Conservation (phyloP, 2,329 filamentous ascomycete species). For the Apiospora sp. region DNA sequence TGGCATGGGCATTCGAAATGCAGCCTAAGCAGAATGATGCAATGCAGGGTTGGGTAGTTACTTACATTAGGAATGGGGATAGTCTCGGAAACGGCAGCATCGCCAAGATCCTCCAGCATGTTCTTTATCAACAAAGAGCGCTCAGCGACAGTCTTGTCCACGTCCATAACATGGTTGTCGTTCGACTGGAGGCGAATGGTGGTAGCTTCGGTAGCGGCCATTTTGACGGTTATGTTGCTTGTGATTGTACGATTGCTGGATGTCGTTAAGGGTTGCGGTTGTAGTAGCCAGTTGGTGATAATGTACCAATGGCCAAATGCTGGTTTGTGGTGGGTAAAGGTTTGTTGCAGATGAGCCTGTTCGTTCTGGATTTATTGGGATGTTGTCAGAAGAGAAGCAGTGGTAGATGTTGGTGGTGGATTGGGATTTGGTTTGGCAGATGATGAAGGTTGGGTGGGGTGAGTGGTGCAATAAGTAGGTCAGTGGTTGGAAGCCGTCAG, state of each 20-base stretch:
- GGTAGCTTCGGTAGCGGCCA: constrained; percentile 32
- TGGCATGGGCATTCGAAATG: background rate
- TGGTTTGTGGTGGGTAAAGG: background rate
- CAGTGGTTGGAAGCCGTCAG: constrained; percentile 11
- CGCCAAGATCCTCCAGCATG: constrained; percentile 92
- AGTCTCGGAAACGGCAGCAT: constrained; percentile 66
- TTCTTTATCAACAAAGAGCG: constrained; percentile 97
- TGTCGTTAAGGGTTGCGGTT: background rate
- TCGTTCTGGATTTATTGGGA: background rate
- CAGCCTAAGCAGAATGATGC: background rate
- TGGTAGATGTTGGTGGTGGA: background rate
- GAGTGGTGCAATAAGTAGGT: constrained; percentile 1
- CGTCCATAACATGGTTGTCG: constrained; percentile 35
- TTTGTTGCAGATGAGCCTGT: background rate
- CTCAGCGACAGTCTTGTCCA: constrained; percentile 80
- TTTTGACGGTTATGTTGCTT: constrained; percentile 26
- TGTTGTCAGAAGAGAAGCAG: constrained; percentile 1
- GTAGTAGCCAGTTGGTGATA: constrained; percentile 1
- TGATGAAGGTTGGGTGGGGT: constrained; percentile 1
- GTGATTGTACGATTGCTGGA: background rate
- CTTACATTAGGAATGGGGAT: constrained; percentile 88
- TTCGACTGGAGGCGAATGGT: constrained; percentile 36
- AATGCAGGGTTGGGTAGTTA: constrained; percentile 31
- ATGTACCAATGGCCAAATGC: constrained; percentile 10
- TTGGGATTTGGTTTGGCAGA: background rate